phyloP scores from a whole-genome alignment of 352 stramenopile genomes.

The Pythium phragmitis region DNA sequence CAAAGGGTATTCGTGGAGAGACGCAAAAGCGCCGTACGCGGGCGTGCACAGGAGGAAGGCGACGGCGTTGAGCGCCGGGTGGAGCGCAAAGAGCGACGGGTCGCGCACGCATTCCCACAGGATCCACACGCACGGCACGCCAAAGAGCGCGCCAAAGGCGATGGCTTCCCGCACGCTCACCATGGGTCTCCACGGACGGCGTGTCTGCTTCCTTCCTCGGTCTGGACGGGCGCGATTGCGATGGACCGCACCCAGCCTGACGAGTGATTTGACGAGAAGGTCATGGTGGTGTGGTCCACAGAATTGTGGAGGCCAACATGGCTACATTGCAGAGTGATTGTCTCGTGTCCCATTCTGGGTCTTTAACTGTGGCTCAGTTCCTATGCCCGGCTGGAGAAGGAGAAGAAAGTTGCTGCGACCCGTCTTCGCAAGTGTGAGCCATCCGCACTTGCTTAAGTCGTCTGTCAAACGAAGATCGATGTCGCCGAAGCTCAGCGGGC shows the following conservation, averaged over 20 bases:
- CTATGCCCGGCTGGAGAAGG: background rate
- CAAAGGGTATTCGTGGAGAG: background rate
- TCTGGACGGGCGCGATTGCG: background rate
- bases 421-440: too few relatives aligned
- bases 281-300: constrained; percentile 19
- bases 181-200: background rate
- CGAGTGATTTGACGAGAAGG: background rate
- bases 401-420: background rate
- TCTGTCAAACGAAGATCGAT: background rate
- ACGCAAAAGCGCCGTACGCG: constrained; percentile 25
- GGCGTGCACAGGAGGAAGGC: constrained; percentile 55
- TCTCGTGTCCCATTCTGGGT: background rate
- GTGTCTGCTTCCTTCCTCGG: background rate
- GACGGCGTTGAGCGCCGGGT: constrained; percentile 52
- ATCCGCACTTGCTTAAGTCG: too few relatives aligned
- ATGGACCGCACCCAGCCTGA: background rate
- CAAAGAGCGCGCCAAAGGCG: constrained; percentile 46
- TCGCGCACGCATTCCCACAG: constrained; percentile 45
- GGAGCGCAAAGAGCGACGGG: constrained; percentile 50
- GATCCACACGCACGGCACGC: constrained; percentile 44
- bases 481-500: constrained; percentile 13
- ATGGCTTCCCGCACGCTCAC: constrained; percentile 22
- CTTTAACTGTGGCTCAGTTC: background rate
- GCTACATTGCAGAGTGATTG: constrained; percentile 1
- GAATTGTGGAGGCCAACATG: background rate